A percentile compares a stretch with the other conserved stretches of the same genome.
Evolutionary conservation across 2,329 filamentous ascomycete genomes (phyloP).

Genomic region (Gyromitra esculenta): DNA sequence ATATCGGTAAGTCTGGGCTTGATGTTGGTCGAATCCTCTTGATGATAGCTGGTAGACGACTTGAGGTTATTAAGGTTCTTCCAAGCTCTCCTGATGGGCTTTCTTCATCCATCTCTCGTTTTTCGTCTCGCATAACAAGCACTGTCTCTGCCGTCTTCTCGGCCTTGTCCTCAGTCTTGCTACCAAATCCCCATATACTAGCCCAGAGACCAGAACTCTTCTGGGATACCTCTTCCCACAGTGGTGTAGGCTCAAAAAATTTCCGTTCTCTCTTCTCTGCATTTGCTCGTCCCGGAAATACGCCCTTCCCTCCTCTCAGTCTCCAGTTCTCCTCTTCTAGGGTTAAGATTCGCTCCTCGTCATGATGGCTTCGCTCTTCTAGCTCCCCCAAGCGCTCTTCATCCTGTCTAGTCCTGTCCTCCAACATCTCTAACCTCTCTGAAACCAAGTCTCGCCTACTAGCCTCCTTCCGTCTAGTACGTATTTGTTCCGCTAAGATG

Average conservation of each 20-base stretch:
- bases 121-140: background rate
- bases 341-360: constrained; percentile 42
- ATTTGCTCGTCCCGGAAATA: constrained; percentile 24
- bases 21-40: constrained; percentile 16
- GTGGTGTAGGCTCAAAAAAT: constrained; percentile 38
- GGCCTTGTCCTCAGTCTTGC: background rate
- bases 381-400: constrained; percentile 47
- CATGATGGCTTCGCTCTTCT: constrained; percentile 33
- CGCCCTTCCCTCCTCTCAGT: constrained; percentile 45
- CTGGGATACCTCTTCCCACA: constrained; percentile 46
- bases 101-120: background rate
- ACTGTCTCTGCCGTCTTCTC: background rate
- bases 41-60: constrained; percentile 9
- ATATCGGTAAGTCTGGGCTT: constrained; percentile 3
- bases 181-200: constrained; percentile 12
- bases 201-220: constrained; percentile 29
- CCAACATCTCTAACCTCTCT: constrained; percentile 69
- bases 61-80: background rate
- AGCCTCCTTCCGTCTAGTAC: constrained; percentile 70
- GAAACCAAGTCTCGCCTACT: constrained; percentile 70
- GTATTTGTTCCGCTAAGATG: constrained; percentile 71
- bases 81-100: background rate
- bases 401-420: constrained; percentile 60
- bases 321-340: constrained; percentile 54
- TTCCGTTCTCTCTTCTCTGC: constrained; percentile 26